These are phyloP conservation scores for Leccinum imitatum DNA, from an alignment of 768 basidiomycete genomes.

Conservation along the genomic window DNA sequence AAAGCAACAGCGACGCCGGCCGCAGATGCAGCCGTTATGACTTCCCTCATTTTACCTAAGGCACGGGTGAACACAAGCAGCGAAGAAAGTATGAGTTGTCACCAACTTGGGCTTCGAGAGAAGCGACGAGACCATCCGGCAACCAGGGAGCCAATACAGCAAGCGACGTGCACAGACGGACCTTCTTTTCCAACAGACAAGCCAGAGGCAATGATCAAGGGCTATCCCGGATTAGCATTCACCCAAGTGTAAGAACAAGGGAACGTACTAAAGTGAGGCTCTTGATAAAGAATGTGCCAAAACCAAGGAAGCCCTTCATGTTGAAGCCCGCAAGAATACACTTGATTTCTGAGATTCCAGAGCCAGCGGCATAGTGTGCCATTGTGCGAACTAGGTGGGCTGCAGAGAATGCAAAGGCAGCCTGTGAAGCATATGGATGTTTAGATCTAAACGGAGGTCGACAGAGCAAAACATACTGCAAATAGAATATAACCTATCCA, in stretches of 20 bases:
- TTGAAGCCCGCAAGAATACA: constrained; percentile 96
- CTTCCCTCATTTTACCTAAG: constrained; percentile 80
- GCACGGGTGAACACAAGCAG: constrained; percentile 17
- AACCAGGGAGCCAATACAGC: constrained; percentile 89
- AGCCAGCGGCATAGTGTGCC: constrained; percentile 95
- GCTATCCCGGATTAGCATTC: constrained; percentile 49
- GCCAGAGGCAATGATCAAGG: constrained; percentile 94
- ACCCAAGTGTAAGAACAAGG: background rate
- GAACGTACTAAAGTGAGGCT: constrained; percentile 82
- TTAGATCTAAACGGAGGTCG: background rate
- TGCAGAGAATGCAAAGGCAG: constrained; percentile 78
- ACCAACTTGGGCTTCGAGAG: constrained; percentile 82
- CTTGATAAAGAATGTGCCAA: constrained; percentile 90
- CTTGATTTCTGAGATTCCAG: constrained; percentile 98
- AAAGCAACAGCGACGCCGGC: constrained; percentile 99
- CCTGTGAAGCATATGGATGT: constrained; percentile 43
- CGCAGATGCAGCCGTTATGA: constrained; percentile 92
- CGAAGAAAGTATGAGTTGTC: background rate
- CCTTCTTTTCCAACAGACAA: constrained; percentile 98
- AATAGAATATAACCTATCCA: constrained; percentile 88
- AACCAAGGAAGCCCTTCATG: constrained; percentile 93
- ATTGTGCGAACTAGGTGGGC: constrained; percentile 86
- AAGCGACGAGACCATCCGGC: constrained; percentile 81
- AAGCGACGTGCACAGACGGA: constrained; percentile 96
- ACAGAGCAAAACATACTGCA: constrained; percentile 67